Evolutionary conservation across 345 rosid genomes (phyloP).

Genomic region (Eucalyptus rudis): DNA sequence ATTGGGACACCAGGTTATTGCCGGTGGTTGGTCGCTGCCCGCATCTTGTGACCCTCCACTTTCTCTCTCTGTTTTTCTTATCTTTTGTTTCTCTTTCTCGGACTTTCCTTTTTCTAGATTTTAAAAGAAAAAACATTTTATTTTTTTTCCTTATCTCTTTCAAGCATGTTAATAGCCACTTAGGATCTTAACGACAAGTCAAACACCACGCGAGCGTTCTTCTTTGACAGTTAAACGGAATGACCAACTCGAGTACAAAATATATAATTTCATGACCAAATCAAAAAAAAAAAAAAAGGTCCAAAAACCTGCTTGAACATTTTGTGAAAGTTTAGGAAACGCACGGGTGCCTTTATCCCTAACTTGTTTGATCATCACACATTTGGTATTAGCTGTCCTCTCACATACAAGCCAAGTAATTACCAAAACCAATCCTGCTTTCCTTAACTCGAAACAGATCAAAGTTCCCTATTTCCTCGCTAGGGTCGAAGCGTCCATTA

Average conservation of each 20-base stretch:
- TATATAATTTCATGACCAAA: background rate
- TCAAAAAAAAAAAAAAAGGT: background rate
- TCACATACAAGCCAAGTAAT: background rate
- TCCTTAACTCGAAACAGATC: background rate
- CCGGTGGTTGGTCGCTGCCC: background rate
- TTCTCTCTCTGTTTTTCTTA: background rate
- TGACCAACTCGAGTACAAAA: background rate
- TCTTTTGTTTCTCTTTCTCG: background rate
- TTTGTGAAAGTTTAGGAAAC: background rate
- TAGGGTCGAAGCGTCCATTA: background rate
- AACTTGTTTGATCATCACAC: background rate
- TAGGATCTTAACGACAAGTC: background rate
- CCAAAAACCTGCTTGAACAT: background rate
- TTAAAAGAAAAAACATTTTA: too few species aligned
- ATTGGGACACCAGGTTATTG: background rate
- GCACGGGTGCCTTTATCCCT: background rate
- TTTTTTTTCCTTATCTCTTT: background rate
- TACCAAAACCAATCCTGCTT: background rate
- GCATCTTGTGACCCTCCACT: background rate
- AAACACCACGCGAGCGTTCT: background rate
- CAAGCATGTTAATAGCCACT: background rate
- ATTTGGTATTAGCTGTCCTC: background rate
- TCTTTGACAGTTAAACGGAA: background rate
- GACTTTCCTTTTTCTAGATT: background rate
- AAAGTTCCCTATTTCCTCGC: background rate